Evolutionary conservation across 1,284 basidiomycete genomes (phyloP), one percentile per base, ranked within the genome.

Genomic region (Pterulicium gracile): DNA sequence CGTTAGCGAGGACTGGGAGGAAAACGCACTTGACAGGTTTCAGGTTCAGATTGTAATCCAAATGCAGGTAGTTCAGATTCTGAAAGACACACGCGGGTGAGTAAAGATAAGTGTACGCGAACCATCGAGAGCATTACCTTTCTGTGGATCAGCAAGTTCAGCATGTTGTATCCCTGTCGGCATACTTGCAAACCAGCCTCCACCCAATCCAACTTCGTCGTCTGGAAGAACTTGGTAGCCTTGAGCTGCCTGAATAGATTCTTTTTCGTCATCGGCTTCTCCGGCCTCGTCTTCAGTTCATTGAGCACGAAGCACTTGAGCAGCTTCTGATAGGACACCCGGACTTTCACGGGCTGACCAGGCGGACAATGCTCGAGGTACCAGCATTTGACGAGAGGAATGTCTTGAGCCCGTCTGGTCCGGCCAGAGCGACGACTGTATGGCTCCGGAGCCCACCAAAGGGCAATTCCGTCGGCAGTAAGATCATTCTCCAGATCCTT

Each of bases 191-290:
- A 69, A 58, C 96, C 96, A 2, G 95, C 96, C 65, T 99, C 96
- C 23, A 99, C 95, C 96, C 96, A 99, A 65, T 99, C 96, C 56
- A 98, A 70, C 52, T 80, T 90, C 4, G 96, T 98, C 17, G 88
- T 90, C 70, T 98, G 96, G 83, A 99, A 98, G 72, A 99, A 98
- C 67, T 98, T 98, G 51, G 96, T 99, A 41, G 89, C 87, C 68
- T 98, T 98, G 49, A 99, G 73, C 62, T 94, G 90, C 49, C 89
- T 77, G 76, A 98, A 95, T 44, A 98, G 61, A 60, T 96, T 96
- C 69, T 96, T 95, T 77, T 95, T 98, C 55, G 89, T 88, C 85
- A 95, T 95, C 2, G 96, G 83, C 69, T 97, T 98, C 62, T 97
- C 92, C 21, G 83, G 77, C 39, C 88, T 75, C 48, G 84, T 84